Conservation (phyloP, 2,329 filamentous ascomycete genomes). For the Coniochaeta ligniaria region DNA sequence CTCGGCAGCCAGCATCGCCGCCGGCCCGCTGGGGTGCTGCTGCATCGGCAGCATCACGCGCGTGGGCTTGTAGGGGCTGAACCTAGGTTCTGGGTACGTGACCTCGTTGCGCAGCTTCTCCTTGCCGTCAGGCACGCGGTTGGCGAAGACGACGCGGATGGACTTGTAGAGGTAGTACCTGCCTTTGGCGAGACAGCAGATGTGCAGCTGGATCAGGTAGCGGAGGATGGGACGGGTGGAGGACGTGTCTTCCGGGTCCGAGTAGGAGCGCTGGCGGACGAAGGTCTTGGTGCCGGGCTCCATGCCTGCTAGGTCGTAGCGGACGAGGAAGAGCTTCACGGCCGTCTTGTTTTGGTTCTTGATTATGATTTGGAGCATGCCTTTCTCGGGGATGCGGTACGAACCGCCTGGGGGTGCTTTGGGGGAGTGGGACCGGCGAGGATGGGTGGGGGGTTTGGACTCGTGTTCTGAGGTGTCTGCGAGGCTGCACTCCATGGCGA, state of each 20-base stretch:
- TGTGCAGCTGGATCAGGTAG: slow-evolving; percentile 88
- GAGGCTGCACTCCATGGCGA: slow-evolving; percentile 16
- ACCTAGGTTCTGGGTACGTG: slow-evolving; percentile 80
- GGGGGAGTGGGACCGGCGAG: slow-evolving; percentile 44
- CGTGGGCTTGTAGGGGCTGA: slow-evolving; percentile 71
- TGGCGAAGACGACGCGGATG: slow-evolving; percentile 92
- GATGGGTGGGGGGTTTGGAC: slow-evolving; percentile 26
- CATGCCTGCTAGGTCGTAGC: slow-evolving; percentile 90
- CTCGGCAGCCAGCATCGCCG: slow-evolving; percentile 47
- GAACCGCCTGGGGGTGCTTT: slow-evolving; percentile 73
- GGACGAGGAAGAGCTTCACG: slow-evolving; percentile 90
- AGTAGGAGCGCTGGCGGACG: slow-evolving; percentile 89
- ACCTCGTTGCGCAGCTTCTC: slow-evolving; percentile 88
- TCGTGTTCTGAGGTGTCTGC: slow-evolving; percentile 8
- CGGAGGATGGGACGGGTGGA: slow-evolving; percentile 65
- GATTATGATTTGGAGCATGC: slow-evolving; percentile 92
- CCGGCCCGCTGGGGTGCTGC: slow-evolving; percentile 25
- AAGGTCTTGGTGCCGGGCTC: slow-evolving; percentile 92
- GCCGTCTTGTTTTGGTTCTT: slow-evolving; percentile 99
- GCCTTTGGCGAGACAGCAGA: slow-evolving; percentile 78
- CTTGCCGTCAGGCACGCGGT: slow-evolving; percentile 90
- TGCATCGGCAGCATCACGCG: slow-evolving; percentile 38
- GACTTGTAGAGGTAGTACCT: slow-evolving; percentile 88
- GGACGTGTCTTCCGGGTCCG: slow-evolving; percentile 33
- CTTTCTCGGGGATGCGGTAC: slow-evolving; percentile 89